Evolutionary conservation across 805 yeast genomes (phyloP).

Genomic region (Starmera amethionina): DNA sequence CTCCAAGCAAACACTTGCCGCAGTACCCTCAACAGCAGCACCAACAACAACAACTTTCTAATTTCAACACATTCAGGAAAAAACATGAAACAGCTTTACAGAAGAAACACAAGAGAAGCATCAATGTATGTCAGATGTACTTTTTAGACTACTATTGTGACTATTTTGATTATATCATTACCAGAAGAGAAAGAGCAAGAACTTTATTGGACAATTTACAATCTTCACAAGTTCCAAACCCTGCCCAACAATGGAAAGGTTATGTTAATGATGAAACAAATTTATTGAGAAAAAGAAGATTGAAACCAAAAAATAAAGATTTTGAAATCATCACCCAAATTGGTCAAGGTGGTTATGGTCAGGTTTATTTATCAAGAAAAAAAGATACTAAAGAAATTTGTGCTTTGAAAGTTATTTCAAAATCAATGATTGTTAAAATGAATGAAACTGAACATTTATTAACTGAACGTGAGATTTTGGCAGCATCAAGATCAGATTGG

Average conservation of each 20-base stretch:
- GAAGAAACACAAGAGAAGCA: conserved; percentile 67
- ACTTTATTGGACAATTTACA: conserved; percentile 53
- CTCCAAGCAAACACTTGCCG: conserved; percentile 8
- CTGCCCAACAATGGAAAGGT: conserved; percentile 53
- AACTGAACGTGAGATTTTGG: conserved; percentile 92
- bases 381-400: conserved; percentile 91
- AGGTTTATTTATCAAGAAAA: conserved; percentile 92
- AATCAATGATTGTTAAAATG: conserved; percentile 72
- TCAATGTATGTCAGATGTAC: conserved; percentile 87
- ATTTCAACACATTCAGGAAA: conserved; percentile 3
- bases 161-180: conserved; percentile 84
- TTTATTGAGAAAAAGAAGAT: conserved; percentile 74
- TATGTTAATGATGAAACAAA: conserved; percentile 82
- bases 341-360: conserved; percentile 99
- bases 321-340: conserved; percentile 96
- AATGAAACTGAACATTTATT: conserved; percentile 94
- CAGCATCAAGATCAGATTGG: conserved; percentile 96
- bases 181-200: conserved; percentile 72
- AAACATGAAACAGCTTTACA: not conserved
- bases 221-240: conserved; percentile 19
- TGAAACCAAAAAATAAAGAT: conserved; percentile 89
- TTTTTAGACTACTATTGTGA: conserved; percentile 95
- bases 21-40: not conserved
- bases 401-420: conserved; percentile 87
- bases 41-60: not conserved